Percentiles rank a stretch among this genome's conserved stretches.
These are phyloP conservation scores for Diaporthe vaccinii DNA, from an alignment of 2,329 filamentous ascomycete genomes.

Conservation along the genomic window DNA sequence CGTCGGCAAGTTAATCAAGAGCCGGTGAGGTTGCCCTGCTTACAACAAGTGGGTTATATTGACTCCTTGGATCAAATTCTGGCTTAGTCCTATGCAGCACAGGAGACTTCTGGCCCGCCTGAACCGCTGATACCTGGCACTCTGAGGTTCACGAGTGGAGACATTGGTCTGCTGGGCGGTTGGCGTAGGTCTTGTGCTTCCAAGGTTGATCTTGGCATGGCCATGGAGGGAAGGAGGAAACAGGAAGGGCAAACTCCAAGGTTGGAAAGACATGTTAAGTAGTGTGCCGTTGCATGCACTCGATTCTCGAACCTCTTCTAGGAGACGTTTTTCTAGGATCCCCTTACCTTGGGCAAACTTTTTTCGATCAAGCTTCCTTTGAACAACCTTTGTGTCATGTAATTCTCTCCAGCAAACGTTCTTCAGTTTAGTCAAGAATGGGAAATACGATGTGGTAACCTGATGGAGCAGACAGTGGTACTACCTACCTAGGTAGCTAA, in stretches of 20 bases:
- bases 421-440: neutral
- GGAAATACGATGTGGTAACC: neutral
- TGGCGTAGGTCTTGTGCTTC: neutral
- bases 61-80: neutral
- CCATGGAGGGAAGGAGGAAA: slow-evolving; percentile 18
- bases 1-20: neutral
- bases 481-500: neutral
- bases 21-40: neutral
- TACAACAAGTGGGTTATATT: neutral
- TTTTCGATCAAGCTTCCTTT: neutral
- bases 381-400: neutral
- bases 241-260: too few relatives aligned
- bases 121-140: neutral
- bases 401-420: rapidly evolving
- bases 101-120: neutral
- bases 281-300: neutral
- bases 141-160: neutral
- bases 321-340: too few relatives aligned
- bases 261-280: neutral
- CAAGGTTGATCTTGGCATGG: slow-evolving; percentile 13
- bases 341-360: neutral
- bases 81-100: neutral
- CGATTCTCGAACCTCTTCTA: neutral
- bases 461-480: too few relatives aligned
- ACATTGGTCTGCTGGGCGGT: neutral